Evolutionary conservation across 129 eudicot species (phyloP), one percentile per base, ranked within the genome.

Genomic region (Tagetes patula): DNA sequence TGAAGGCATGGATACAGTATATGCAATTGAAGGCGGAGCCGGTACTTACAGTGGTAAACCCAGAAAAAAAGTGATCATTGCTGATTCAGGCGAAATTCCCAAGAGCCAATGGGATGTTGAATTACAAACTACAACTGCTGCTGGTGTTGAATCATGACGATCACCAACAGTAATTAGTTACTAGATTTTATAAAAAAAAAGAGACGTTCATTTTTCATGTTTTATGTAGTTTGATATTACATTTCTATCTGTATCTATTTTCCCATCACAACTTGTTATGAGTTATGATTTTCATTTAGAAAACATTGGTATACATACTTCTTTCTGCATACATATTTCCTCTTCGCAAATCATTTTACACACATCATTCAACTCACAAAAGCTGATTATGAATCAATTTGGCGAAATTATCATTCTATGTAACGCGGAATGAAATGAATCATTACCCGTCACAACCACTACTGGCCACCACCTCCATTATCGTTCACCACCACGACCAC

Each of bases 31-130:
- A 52, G 98, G 98, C 12, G 87, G 96, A 84, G 98, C 96, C 0
- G 98, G 98, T 54, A 93, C 98, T 39, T 93, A 93, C 79, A 87
- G 92, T 37, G 96, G 98, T 69, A 87, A 89, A 74, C 96, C 96
- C 3, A 87, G 98, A 75, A 93, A 93, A 78, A 93, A 93, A 74
- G 96, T 93, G 9, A 53, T 87, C 41, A 86, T 93, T 32, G 85
- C 86, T 2, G 96, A 93, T 75, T 87, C 95, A 3, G 96, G 96
- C 11, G 90, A 93, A 77, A 89, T 93, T 58, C 87, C 86, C 2
- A 87, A 86, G 84, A 78, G 60, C 72, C 80, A 89, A 72, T 89
- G 95, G 92, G 96, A 89, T 58, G 90, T 82, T 37, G 95, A 75
- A 46, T 79, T 73, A 64, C 74, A 68, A 78, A 74, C 38, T 40